Conservation (phyloP, 2,329 filamentous ascomycete genomes). For the Dryadomyces quercus-mongolicae region DNA sequence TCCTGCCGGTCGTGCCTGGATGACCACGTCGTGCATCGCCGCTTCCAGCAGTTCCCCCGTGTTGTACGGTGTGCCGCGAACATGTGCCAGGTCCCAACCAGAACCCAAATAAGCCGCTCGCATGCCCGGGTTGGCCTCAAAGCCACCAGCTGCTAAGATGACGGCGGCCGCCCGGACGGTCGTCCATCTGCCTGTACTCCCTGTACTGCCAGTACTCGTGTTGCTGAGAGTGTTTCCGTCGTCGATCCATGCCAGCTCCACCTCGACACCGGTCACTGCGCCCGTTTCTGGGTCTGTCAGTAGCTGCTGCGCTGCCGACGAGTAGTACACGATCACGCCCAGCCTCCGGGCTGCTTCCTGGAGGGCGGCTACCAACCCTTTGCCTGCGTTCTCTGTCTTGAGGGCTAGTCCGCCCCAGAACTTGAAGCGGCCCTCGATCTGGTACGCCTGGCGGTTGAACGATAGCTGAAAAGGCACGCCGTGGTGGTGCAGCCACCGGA, state of each 20-base stretch:
- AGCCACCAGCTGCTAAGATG: constrained; percentile 49
- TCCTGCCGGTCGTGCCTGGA: constrained; percentile 31
- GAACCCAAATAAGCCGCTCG: constrained; percentile 41
- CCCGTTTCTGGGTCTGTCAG: constrained; percentile 13
- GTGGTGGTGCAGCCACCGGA: constrained; percentile 42
- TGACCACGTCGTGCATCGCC: constrained; percentile 36
- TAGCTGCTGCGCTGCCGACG: constrained; percentile 23
- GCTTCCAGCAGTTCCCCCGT: constrained; percentile 45
- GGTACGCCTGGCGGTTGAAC: constrained; percentile 55
- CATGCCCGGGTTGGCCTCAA: constrained; percentile 48
- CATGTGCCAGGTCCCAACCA: constrained; percentile 48
- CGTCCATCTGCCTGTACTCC: too few species aligned
- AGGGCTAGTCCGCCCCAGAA: constrained; percentile 58
- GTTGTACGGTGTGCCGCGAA: constrained; percentile 53
- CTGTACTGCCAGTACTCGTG: too few species aligned
- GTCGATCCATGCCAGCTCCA: background rate
- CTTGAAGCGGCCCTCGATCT: constrained; percentile 45
- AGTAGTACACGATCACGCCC: constrained; percentile 32
- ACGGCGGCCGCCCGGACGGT: constrained; percentile 27
- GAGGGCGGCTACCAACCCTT: constrained; percentile 42
- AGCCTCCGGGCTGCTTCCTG: constrained; percentile 26
- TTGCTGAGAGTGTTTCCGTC: too few species aligned
- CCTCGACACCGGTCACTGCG: constrained; percentile 20
- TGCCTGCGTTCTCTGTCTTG: constrained; percentile 46
- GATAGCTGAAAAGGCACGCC: constrained; percentile 47